These are phyloP conservation scores for Flaveria bidentis DNA, from an alignment of 129 eudicot species.

Conservation along the genomic window DNA sequence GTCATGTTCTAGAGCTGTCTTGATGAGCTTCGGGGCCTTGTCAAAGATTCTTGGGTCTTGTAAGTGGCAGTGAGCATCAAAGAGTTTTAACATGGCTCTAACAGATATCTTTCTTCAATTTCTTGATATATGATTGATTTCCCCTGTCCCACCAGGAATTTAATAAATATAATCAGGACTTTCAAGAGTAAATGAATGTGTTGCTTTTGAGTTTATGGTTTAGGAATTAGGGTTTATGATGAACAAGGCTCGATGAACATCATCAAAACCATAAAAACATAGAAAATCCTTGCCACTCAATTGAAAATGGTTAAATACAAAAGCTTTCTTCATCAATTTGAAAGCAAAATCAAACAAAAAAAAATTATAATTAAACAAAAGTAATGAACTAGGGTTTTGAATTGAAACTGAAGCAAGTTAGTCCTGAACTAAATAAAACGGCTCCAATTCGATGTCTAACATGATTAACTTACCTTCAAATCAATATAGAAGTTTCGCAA, in stretches of 20 bases:
- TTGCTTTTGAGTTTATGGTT: not conserved
- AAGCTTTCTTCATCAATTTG: not conserved
- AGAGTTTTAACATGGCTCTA: slow-evolving; percentile 60
- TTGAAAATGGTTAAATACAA: not conserved
- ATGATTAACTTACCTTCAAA: not conserved
- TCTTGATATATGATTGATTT: slow-evolving; percentile 15
- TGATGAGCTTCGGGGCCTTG: slow-evolving; percentile 53
- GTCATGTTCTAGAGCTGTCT: slow-evolving; percentile 57
- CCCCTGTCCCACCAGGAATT: not conserved
- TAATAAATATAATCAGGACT: not conserved
- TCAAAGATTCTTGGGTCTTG: slow-evolving; percentile 65
- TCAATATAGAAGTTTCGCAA: no score
- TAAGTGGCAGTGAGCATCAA: slow-evolving; percentile 93
- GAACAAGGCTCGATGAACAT: not conserved
- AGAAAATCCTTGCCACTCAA: not conserved
- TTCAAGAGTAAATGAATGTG: not conserved
- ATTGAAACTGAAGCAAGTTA: slow-evolving; percentile 2
- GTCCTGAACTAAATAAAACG: not conserved
- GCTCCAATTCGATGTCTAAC: not conserved
- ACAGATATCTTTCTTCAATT: slow-evolving; percentile 6
- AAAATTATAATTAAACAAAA: not conserved
- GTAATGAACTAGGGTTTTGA: not conserved
- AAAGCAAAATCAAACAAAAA: not conserved
- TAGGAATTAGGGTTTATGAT: not conserved
- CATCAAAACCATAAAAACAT: not conserved